Conservation (phyloP, 2,329 filamentous ascomycete species). For the Aspergillus pseudotamarii region DNA sequence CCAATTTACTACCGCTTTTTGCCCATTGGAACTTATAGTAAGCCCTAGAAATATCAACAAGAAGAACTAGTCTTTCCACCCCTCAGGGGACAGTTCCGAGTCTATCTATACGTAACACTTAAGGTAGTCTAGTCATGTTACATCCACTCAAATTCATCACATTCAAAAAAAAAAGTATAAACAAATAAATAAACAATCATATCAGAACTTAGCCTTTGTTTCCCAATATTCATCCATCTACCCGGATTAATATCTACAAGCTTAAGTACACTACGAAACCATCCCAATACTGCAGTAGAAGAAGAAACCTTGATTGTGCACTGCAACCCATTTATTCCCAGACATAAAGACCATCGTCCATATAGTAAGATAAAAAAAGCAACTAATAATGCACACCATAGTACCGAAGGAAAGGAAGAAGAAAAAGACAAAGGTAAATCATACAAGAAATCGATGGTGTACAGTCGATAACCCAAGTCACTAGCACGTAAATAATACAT, state of each 20-base stretch:
- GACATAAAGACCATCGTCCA: neutral
- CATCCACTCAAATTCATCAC: too few species aligned
- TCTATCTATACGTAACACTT: too few species aligned
- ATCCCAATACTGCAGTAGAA: neutral
- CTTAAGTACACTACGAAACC: neutral
- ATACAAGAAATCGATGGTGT: conserved; percentile 3
- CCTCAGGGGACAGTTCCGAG: too few species aligned
- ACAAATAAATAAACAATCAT: too few species aligned
- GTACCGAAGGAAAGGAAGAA: neutral
- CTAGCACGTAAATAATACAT: conserved; percentile 5
- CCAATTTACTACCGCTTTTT: neutral
- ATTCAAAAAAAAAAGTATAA: too few species aligned
- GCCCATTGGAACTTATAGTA: neutral
- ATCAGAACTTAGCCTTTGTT: too few species aligned
- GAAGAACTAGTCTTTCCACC: too few species aligned
- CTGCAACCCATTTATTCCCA: neutral
- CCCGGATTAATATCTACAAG: too few species aligned
- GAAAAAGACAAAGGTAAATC: neutral
- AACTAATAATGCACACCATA: neutral
- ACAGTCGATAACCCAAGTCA: conserved; percentile 5
- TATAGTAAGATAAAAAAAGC: neutral
- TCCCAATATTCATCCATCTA: too few species aligned
- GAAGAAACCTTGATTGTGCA: neutral
- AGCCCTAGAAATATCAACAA: too few species aligned
- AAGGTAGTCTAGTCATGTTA: too few species aligned